Conservation (phyloP, 495 filamentous ascomycete genomes). For the Amphirosellinia nigrospora region DNA sequence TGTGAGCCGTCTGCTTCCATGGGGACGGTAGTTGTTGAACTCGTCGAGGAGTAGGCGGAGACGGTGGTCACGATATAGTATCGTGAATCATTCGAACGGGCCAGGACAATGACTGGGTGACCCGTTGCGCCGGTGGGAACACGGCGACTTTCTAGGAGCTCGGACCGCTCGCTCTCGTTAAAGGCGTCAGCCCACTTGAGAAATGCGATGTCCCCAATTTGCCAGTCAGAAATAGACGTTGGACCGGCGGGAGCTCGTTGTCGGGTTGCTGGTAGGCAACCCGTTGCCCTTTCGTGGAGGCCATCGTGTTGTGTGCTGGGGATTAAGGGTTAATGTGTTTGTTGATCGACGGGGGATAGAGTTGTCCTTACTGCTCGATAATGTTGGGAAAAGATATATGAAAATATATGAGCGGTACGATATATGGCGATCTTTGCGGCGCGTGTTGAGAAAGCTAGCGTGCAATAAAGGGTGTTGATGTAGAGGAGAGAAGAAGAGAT, state of each 20-base stretch:
- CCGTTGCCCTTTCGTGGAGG: not conserved
- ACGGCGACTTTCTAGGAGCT: slow-evolving; percentile 30
- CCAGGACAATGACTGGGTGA: slow-evolving; percentile 45
- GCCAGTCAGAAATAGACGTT: not conserved
- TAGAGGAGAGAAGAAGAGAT: not conserved
- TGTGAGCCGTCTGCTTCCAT: slow-evolving; percentile 36
- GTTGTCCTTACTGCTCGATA: not conserved
- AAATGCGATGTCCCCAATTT: slow-evolving; percentile 16
- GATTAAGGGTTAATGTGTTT: not conserved
- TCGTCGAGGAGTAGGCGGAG: slow-evolving; percentile 38
- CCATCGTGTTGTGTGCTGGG: not conserved
- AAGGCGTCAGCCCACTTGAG: slow-evolving; percentile 29
- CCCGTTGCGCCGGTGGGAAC: slow-evolving; percentile 29
- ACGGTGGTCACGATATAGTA: slow-evolving; percentile 39
- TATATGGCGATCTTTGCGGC: not conserved
- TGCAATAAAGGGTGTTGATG: not conserved
- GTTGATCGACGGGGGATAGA: not conserved
- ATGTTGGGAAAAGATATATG: not conserved
- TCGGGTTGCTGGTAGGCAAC: too few species aligned
- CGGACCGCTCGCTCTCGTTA: slow-evolving; percentile 6
- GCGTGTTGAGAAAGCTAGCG: not conserved
- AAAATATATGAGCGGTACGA: not conserved
- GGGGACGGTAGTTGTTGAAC: slow-evolving; percentile 33
- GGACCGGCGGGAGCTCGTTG: not conserved
- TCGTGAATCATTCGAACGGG: slow-evolving; percentile 21